phyloP scores from a whole-genome alignment of 768 basidiomycete genomes.

The Collybia nuda region DNA sequence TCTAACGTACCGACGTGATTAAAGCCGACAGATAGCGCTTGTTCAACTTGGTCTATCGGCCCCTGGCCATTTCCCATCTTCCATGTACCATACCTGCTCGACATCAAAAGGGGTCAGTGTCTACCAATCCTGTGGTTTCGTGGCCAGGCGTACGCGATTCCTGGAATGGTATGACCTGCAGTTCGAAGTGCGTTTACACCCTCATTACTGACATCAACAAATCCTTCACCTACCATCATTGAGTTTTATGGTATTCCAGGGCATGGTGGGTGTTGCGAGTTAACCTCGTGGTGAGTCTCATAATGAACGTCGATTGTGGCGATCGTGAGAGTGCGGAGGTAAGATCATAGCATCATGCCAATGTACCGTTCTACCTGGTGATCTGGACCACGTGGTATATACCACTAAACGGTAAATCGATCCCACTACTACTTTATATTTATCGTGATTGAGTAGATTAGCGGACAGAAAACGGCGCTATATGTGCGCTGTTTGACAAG shows the following conservation, averaged over 20 bases:
- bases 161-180: conserved; percentile 46
- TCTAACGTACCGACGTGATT: conserved; percentile 54
- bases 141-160: conserved; percentile 35
- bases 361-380: too few relatives aligned
- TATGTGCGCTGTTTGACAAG: too few relatives aligned
- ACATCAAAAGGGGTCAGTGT: not conserved
- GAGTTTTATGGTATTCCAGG: conserved; percentile 58
- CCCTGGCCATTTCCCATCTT: conserved; percentile 56
- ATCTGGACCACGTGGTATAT: too few relatives aligned
- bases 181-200: not conserved
- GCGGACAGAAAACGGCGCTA: too few relatives aligned
- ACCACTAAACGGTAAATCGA: too few relatives aligned
- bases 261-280: conserved; percentile 36
- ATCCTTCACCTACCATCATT: conserved; percentile 50
- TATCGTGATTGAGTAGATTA: too few relatives aligned
- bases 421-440: too few relatives aligned
- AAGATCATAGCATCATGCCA: too few relatives aligned
- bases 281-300: too few relatives aligned
- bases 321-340: too few relatives aligned
- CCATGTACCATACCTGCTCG: conserved; percentile 58
- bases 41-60: conserved; percentile 54
- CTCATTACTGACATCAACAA: not conserved
- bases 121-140: conserved; percentile 1
- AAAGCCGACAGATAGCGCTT: conserved; percentile 63
- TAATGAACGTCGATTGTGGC: too few relatives aligned